Conservation (phyloP, 2,329 filamentous ascomycete genomes). For the Neofusicoccum cordaticola region DNA sequence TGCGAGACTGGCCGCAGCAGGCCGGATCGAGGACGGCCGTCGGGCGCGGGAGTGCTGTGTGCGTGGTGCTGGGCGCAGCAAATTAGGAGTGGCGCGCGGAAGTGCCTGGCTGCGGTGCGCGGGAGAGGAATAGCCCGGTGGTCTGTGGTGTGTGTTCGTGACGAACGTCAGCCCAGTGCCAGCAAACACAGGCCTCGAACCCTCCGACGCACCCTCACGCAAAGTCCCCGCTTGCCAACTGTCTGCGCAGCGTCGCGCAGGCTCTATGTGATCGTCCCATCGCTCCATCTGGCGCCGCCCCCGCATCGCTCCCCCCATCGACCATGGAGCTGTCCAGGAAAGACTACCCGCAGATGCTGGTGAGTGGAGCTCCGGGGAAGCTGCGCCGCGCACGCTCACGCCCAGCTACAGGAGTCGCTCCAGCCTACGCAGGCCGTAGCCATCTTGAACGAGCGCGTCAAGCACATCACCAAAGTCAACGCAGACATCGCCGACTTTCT, state of each 20-base stretch:
- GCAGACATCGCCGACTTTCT: slow-evolving; percentile 94
- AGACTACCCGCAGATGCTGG: slow-evolving; percentile 94
- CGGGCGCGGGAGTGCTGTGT: neutral
- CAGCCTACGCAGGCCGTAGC: slow-evolving; percentile 78
- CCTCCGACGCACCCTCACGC: neutral
- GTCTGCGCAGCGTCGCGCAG: slow-evolving; percentile 12
- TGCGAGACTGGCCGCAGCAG: neutral
- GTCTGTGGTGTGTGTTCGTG: slow-evolving; percentile 13
- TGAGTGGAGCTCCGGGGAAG: slow-evolving; percentile 50
- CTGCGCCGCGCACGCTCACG: slow-evolving; percentile 29
- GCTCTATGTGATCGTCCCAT: slow-evolving; percentile 15
- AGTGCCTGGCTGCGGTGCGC: slow-evolving; percentile 15
- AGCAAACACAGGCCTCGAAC: neutral
- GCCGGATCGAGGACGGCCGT: neutral
- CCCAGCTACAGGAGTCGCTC: slow-evolving; percentile 64
- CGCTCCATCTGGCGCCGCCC: slow-evolving; percentile 6
- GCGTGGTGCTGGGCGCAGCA: neutral
- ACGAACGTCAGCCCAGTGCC: slow-evolving; percentile 16
- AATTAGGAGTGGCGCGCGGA: slow-evolving; percentile 17
- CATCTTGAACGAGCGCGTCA: slow-evolving; percentile 81
- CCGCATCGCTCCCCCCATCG: slow-evolving; percentile 16
- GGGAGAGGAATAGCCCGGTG: slow-evolving; percentile 14
- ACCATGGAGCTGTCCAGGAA: slow-evolving; percentile 68
- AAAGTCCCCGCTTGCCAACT: neutral
- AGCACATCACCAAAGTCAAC: slow-evolving; percentile 82